These are phyloP conservation scores for Nidularia sp. DNA, from an alignment of 768 basidiomycete species.

Conservation along the genomic window DNA sequence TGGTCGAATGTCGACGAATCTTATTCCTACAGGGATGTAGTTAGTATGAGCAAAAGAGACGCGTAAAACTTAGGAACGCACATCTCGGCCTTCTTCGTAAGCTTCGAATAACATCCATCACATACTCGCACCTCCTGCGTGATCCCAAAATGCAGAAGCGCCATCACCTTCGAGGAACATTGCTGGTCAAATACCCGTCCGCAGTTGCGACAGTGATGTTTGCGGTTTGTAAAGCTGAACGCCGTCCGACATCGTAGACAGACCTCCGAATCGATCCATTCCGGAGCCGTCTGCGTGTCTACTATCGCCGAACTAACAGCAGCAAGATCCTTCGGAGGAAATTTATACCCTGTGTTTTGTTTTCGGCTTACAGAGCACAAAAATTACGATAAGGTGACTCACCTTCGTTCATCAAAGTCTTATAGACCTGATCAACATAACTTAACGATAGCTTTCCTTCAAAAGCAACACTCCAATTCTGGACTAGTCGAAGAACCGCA, in stretches of 20 bases:
- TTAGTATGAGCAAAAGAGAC: slow-evolving; percentile 2
- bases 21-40: slow-evolving; percentile 27
- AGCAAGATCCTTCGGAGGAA: slow-evolving; percentile 75
- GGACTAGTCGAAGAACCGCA: slow-evolving; percentile 75
- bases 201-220: slow-evolving; percentile 98
- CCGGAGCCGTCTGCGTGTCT: slow-evolving; percentile 87
- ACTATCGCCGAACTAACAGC: slow-evolving; percentile 79
- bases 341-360: slow-evolving; percentile 56
- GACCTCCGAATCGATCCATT: slow-evolving; percentile 96
- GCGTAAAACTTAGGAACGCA: slow-evolving; percentile 21
- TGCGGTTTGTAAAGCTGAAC: slow-evolving; percentile 93
- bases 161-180: slow-evolving; percentile 81
- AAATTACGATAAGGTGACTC: slow-evolving; percentile 8
- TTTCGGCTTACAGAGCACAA: slow-evolving; percentile 1
- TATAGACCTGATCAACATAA: slow-evolving; percentile 81
- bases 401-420: slow-evolving; percentile 74
- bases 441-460: slow-evolving; percentile 70
- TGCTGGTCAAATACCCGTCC: slow-evolving; percentile 94
- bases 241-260: slow-evolving; percentile 89
- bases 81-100: slow-evolving; percentile 56
- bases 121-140: slow-evolving; percentile 91
- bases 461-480: slow-evolving; percentile 92
- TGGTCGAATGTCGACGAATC: slow-evolving; percentile 40
- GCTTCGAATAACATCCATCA: slow-evolving; percentile 79
- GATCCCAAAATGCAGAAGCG: slow-evolving; percentile 92